These are phyloP conservation scores for Sporothrix pseudoabietina DNA, from an alignment of 2,329 filamentous ascomycete species.

Conservation along the genomic window DNA sequence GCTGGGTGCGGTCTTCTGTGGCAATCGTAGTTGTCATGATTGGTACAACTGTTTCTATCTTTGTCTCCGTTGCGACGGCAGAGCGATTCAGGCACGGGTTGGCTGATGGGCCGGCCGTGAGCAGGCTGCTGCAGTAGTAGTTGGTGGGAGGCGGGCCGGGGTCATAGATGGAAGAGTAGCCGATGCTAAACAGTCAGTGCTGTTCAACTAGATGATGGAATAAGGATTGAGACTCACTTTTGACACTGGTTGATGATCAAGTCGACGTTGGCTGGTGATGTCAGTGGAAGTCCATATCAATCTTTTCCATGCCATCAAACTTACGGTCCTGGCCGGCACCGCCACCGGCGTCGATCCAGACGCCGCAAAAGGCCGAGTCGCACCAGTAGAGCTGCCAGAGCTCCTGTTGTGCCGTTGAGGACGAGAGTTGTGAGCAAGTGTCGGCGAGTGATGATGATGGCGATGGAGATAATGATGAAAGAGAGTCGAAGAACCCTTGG, in stretches of 20 bases:
- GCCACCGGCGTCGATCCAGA: conserved; percentile 41
- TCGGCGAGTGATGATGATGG: not conserved
- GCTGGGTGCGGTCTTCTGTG: not conserved
- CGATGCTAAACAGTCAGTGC: conserved; percentile 37
- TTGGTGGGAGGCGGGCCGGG: conserved; percentile 43
- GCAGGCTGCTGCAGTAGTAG: conserved; percentile 38
- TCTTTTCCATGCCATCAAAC: conserved; percentile 30
- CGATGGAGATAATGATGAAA: not conserved
- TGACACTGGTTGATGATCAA: conserved; percentile 55
- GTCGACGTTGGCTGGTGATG: conserved; percentile 51
- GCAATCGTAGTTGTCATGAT: not conserved
- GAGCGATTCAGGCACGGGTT: conserved; percentile 21
- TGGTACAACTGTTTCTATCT: not conserved
- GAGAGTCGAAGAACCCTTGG: conserved; percentile 29
- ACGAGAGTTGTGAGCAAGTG: conserved; percentile 28
- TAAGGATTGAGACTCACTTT: conserved; percentile 45
- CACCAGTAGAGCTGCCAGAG: conserved; percentile 56
- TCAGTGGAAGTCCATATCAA: not conserved
- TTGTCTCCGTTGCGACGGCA: not conserved
- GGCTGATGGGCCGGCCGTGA: conserved; percentile 23
- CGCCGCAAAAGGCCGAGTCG: conserved; percentile 54
- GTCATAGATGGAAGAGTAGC: conserved; percentile 40
- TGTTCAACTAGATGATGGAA: not conserved
- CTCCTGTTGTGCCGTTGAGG: conserved; percentile 35
- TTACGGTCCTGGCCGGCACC: conserved; percentile 50